Conservation (phyloP, 1,139 yeast species). For the Blastobotrys proliferans region DNA sequence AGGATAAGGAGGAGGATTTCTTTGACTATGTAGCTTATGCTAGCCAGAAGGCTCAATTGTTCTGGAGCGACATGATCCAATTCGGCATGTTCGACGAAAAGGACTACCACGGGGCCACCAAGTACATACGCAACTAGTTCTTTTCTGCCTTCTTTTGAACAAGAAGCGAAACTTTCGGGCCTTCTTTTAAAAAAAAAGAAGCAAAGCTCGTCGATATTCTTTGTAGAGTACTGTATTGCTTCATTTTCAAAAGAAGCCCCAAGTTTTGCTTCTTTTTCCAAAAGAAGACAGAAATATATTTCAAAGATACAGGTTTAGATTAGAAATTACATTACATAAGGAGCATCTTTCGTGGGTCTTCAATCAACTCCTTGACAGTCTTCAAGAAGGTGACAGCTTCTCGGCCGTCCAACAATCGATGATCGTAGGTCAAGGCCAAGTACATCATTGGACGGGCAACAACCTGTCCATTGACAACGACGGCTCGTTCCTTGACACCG, state of each 20-base stretch:
- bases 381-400: conserved; percentile 97
- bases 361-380: conserved; percentile 93
- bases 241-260: not conserved
- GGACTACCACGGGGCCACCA: conserved; percentile 25
- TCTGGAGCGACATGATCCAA: conserved; percentile 69
- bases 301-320: no score
- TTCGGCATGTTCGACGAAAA: conserved; percentile 46
- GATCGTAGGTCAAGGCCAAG: conserved; percentile 97
- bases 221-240: not conserved
- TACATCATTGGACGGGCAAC: conserved; percentile 99
- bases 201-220: not conserved
- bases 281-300: not conserved
- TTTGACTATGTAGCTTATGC: conserved; percentile 79
- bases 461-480: conserved; percentile 91
- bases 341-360: conserved; percentile 99
- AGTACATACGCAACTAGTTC: conserved; percentile 1
- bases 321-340: conserved; percentile 48
- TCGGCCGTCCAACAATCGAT: conserved; percentile 97
- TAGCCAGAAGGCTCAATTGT: conserved; percentile 65
- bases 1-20: conserved; percentile 53
- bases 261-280: not conserved
- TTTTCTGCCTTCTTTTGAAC: not conserved
- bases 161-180: not conserved
- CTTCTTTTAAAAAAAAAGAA: no score
- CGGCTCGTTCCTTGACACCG: conserved; percentile 97